Evolutionary conservation across 345 rosid genomes (phyloP), one percentile per base, ranked within the genome.

Genomic region (Jatropha curcas): DNA sequence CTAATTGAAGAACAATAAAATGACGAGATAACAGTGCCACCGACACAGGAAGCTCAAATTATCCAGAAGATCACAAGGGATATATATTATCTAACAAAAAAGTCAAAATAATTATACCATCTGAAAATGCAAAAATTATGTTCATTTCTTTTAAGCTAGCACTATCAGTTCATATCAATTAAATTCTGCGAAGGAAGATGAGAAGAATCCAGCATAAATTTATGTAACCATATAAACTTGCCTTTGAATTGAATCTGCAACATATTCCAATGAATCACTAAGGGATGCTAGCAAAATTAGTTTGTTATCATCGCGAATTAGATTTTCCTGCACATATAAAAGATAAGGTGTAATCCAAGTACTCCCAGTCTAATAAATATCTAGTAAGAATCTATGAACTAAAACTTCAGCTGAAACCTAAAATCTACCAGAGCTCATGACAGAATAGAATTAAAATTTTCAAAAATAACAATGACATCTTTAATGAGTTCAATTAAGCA

Each of bases 231-330:
- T 25, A 30, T 9, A 43, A 67, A 71, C 89, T 86, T 84, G 86
- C 99, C 98, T 91, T 84, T 93, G 93, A 74, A 96, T 93, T 65
- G 99, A 96, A 70, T 90, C 96, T n/a, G 98, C 99, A 73, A 91
- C 90, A 76, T 88, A 96, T 80, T 96, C 98, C 79, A 91, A 87
- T 20, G 99, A 96, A 88, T 96, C 97, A 81, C 98, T 88, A 58
- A 95, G 90, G 56, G 98, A 96, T 67, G 99, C 98, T 67, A 96
- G 81, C 89, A 95, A 86, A 79, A 95, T 84, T 72, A 95, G 87
- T 80, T 92, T 95, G 87, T 86, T 88, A 78, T 91, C 97, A 81
- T 96, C 98, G 73, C 88, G 97, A 70, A 96, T 96, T 72, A 93
- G 85, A 88, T 89, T 90, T 63, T 96, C 99, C 99, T 93, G 96